Evolutionary conservation across 1,139 yeast genomes (phyloP).

Genomic region (Yamadazyma diospyri): DNA sequence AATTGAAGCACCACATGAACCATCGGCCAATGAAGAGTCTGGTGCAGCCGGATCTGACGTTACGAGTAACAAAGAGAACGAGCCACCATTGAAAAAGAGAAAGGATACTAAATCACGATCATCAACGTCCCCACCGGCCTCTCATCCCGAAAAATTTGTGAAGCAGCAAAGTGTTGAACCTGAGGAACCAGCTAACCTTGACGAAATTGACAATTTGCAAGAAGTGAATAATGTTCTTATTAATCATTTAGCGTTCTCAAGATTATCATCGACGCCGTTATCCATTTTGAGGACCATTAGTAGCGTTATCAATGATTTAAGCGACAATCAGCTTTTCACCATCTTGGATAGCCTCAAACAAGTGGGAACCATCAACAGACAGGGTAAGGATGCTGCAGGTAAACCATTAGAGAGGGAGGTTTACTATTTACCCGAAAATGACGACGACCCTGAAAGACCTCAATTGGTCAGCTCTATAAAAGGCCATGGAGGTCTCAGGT

Average conservation of each 20-base stretch:
- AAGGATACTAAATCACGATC: slow-evolving; percentile 22
- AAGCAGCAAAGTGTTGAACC: slow-evolving; percentile 14
- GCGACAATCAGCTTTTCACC: slow-evolving; percentile 48
- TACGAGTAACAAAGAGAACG: slow-evolving; percentile 6
- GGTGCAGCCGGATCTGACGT: too few species aligned
- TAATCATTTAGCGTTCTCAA: slow-evolving; percentile 87
- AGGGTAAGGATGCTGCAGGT: slow-evolving; percentile 96
- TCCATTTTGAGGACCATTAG: slow-evolving; percentile 61
- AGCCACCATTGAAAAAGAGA: slow-evolving; percentile 4
- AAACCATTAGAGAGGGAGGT: slow-evolving; percentile 91
- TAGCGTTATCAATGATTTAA: slow-evolving; percentile 41
- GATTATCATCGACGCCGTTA: slow-evolving; percentile 83
- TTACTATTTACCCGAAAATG: slow-evolving; percentile 83
- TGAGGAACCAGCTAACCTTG: slow-evolving; percentile 17
- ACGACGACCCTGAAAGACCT: slow-evolving; percentile 66
- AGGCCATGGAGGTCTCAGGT: slow-evolving; percentile 78
- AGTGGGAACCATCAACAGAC: slow-evolving; percentile 80
- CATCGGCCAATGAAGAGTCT: slow-evolving; percentile 8
- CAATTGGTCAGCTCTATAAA: slow-evolving; percentile 69
- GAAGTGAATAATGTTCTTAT: slow-evolving; percentile 64
- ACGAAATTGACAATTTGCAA: slow-evolving; percentile 34
- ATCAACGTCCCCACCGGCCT: slow-evolving; percentile 17
- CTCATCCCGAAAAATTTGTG: too few species aligned
- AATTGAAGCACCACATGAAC: too few species aligned
- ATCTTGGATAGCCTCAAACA: slow-evolving; percentile 50